phyloP scores from a whole-genome alignment of 2,329 filamentous ascomycete genomes.

The Grosmannia clavigera region DNA sequence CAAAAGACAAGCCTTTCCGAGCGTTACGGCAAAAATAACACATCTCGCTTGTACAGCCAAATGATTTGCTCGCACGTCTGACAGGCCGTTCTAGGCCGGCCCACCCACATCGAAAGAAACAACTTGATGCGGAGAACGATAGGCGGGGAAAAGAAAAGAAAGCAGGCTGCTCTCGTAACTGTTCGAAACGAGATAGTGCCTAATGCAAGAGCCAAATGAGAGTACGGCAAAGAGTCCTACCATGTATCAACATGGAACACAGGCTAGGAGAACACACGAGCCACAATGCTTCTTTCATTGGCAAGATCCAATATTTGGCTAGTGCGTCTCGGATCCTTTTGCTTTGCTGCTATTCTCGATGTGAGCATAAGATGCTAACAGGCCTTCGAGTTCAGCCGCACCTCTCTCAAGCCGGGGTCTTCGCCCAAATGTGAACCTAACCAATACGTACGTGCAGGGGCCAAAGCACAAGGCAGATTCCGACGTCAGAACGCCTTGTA shows the following conservation, averaged over 20 bases:
- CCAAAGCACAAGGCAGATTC: neutral
- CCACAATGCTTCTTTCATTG: neutral
- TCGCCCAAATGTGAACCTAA: neutral
- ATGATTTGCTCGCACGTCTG: neutral
- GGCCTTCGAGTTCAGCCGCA: neutral
- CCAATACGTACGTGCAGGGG: neutral
- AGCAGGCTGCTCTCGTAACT: neutral
- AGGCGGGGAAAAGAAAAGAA: neutral
- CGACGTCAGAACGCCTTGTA: neutral
- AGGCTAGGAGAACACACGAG: neutral
- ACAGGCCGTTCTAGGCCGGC: neutral
- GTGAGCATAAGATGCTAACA: neutral
- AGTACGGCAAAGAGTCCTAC: neutral
- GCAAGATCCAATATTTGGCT: neutral
- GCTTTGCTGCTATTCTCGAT: neutral
- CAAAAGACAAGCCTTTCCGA: neutral
- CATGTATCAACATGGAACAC: neutral
- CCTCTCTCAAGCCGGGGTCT: neutral
- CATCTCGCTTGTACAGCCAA: neutral
- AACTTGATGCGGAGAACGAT: neutral
- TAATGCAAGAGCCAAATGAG: neutral
- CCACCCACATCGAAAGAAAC: neutral
- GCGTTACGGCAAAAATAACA: neutral
- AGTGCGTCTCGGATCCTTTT: neutral
- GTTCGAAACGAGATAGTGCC: too few species aligned